Evolutionary conservation across 2,329 filamentous ascomycete species (phyloP).

Genomic region (Lachnum nothofagi): DNA sequence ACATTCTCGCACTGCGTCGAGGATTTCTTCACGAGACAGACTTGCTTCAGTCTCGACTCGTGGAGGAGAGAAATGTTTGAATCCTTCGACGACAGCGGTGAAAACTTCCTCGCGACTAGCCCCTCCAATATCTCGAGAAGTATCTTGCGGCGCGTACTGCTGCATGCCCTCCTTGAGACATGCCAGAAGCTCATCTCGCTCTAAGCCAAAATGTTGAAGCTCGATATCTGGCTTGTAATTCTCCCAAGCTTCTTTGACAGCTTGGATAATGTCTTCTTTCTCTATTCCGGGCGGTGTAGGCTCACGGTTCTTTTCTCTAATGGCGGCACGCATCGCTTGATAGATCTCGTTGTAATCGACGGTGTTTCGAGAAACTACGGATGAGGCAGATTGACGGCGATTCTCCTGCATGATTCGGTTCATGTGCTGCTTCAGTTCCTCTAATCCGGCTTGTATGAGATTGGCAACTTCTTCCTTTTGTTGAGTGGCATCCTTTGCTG

Average conservation of each 20-base stretch:
- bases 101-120: constrained; percentile 81
- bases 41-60: constrained; percentile 62
- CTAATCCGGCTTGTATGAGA: constrained; percentile 74
- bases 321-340: constrained; percentile 72
- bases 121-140: constrained; percentile 41
- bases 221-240: constrained; percentile 91
- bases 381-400: constrained; percentile 61
- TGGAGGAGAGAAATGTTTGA: constrained; percentile 75
- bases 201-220: constrained; percentile 81
- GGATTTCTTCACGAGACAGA: constrained; percentile 75
- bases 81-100: constrained; percentile 75
- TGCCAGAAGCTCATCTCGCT: constrained; percentile 81
- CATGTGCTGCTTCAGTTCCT: constrained; percentile 79
- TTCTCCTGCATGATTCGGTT: constrained; percentile 73
- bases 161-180: constrained; percentile 82
- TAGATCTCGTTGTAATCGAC: constrained; percentile 83
- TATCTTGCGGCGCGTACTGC: constrained; percentile 54
- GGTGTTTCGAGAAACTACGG: constrained; percentile 55
- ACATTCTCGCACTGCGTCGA: constrained; percentile 78
- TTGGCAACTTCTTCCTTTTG: constrained; percentile 66
- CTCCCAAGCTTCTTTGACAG: constrained; percentile 87
- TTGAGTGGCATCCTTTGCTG: constrained; percentile 42
- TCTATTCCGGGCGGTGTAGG: constrained; percentile 50
- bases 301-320: constrained; percentile 52
- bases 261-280: constrained; percentile 78